These are phyloP conservation scores for Durotheca rogersii DNA, from an alignment of 495 filamentous ascomycete genomes.

Conservation along the genomic window DNA sequence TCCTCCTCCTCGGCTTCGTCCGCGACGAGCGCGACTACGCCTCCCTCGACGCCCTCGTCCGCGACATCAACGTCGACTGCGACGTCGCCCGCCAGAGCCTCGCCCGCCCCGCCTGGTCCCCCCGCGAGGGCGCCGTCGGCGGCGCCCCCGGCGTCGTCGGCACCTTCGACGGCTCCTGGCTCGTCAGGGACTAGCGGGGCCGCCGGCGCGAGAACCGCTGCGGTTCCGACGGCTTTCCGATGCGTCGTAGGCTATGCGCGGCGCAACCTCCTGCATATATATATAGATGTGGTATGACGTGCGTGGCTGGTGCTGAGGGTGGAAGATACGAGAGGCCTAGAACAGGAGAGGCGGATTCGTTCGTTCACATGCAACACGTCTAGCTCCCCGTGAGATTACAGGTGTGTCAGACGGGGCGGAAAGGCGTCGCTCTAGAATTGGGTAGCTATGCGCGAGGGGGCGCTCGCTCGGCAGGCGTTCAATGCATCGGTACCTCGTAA, in stretches of 20 bases:
- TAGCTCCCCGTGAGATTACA: too few species aligned
- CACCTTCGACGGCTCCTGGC: constrained; percentile 42
- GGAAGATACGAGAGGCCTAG: too few species aligned
- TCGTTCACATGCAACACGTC: too few species aligned
- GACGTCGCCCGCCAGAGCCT: constrained; percentile 77
- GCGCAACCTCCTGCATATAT: too few species aligned
- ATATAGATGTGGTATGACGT: too few species aligned
- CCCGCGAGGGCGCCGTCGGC: constrained; percentile 40
- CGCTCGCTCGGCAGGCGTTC: constrained; percentile 6
- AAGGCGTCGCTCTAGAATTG: too few species aligned
- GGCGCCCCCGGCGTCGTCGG: constrained; percentile 26
- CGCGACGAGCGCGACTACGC: constrained; percentile 88
- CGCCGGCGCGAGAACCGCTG: too few species aligned
- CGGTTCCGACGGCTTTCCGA: too few species aligned
- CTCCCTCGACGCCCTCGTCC: constrained; percentile 74
- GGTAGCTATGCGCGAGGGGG: not conserved
- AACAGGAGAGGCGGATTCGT: too few species aligned
- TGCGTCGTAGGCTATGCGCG: too few species aligned
- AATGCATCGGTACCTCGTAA: not conserved
- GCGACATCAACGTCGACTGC: constrained; percentile 86
- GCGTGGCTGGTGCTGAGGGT: too few species aligned
- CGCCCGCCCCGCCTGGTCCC: constrained; percentile 63
- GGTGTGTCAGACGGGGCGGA: too few species aligned
- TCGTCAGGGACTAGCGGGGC: constrained; percentile 35
- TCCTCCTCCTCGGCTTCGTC: constrained; percentile 83